A percentile compares a stretch with the other conserved stretches of the same genome.
Conservation (phyloP, 345 rosid species). For the Noccaea caerulescens region DNA sequence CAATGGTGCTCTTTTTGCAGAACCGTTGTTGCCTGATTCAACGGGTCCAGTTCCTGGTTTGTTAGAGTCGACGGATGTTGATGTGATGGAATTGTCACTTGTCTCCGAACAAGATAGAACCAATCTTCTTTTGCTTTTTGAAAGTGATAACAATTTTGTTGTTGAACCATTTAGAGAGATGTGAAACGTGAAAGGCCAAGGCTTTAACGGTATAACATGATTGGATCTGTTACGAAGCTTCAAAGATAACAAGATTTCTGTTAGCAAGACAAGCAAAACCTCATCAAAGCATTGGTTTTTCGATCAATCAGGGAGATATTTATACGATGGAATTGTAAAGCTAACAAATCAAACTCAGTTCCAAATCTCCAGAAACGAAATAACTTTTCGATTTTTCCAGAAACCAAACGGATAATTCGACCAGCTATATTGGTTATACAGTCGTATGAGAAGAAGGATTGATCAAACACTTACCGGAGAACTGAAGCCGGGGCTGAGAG, state of each 20-base stretch:
- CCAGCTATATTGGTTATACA: too few species aligned
- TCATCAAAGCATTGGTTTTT: background rate
- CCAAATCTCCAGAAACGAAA: too few species aligned
- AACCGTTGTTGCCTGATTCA: conserved; percentile 48
- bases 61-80: conserved; percentile 34
- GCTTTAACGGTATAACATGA: conserved; percentile 17
- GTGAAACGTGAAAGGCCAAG: conserved; percentile 4
- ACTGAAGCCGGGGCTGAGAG: conserved; percentile 40
- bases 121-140: conserved; percentile 43
- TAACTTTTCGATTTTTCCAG: background rate
- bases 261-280: conserved; percentile 1
- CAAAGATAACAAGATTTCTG: conserved; percentile 16
- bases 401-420: background rate
- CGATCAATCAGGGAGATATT: background rate
- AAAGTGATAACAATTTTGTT: background rate
- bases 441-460: too few species aligned
- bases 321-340: background rate
- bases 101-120: conserved; percentile 47
- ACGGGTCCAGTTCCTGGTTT: conserved; percentile 34
- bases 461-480: conserved; percentile 38
- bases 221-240: conserved; percentile 32
- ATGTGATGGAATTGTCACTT: conserved; percentile 45
- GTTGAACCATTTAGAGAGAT: conserved; percentile 13
- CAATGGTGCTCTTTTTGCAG: conserved; percentile 58
- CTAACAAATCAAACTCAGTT: too few species aligned